Conservation (phyloP, 2,329 filamentous ascomycete genomes). For the Fusarium sarcochroum region DNA sequence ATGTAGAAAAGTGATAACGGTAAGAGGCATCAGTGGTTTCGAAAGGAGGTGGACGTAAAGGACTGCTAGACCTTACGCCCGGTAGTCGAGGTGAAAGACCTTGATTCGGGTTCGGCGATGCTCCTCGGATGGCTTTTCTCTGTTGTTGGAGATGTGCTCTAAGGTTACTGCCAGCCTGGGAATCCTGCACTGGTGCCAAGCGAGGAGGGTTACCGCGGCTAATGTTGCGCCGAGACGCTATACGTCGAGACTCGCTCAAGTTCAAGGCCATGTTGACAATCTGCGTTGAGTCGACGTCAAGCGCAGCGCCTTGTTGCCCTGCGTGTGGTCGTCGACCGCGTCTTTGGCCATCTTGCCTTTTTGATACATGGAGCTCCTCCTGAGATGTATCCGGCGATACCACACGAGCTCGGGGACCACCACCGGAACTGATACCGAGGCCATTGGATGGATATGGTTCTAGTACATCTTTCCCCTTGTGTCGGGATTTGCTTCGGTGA, state of each 20-base stretch:
- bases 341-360: constrained; percentile 36
- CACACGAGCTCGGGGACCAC: constrained; percentile 39
- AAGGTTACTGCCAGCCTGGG: constrained; percentile 69
- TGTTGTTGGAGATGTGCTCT: constrained; percentile 81
- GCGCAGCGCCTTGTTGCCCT: constrained; percentile 44
- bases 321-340: constrained; percentile 33
- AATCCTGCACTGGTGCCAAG: constrained; percentile 67
- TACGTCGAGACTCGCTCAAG: constrained; percentile 83
- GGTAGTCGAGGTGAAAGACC: constrained; percentile 59
- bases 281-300: constrained; percentile 85
- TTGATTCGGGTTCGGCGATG: constrained; percentile 70
- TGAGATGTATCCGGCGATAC: constrained; percentile 49
- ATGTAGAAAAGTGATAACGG: constrained; percentile 79
- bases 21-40: constrained; percentile 64
- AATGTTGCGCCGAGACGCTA: constrained; percentile 71
- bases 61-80: constrained; percentile 58
- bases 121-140: constrained; percentile 71
- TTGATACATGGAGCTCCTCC: constrained; percentile 45
- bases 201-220: constrained; percentile 66
- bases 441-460: constrained; percentile 32
- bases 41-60: constrained; percentile 63
- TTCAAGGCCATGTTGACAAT: constrained; percentile 95
- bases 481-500: constrained; percentile 44
- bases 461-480: constrained; percentile 40
- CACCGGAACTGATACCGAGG: constrained; percentile 38